Percentiles rank a stretch among this genome's conserved stretches.
Evolutionary conservation across 441 rosid genomes (phyloP).

Genomic region (Pelargonium myrrhifolium): DNA sequence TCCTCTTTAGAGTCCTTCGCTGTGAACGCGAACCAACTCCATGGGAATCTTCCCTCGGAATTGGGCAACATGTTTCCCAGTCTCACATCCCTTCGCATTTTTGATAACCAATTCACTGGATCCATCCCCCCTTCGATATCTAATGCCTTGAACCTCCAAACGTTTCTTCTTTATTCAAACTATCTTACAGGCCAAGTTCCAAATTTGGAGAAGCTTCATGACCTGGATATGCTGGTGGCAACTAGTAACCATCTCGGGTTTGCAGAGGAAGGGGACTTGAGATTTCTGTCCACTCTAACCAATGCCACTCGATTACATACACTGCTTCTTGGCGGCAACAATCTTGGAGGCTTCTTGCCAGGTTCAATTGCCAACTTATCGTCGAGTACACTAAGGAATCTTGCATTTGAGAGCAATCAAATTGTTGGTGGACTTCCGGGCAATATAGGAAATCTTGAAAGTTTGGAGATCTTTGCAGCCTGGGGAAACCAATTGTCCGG

Average conservation of each 20-base stretch:
- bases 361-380: slow-evolving; percentile 18
- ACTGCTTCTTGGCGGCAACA: neutral
- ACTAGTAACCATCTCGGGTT: slow-evolving; percentile 14
- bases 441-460: slow-evolving; percentile 3
- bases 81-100: neutral
- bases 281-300: slow-evolving; percentile 19
- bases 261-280: slow-evolving; percentile 11
- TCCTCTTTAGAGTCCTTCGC: neutral
- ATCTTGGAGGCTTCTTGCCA: slow-evolving; percentile 22
- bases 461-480: neutral
- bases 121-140: slow-evolving; percentile 22
- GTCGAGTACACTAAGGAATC: neutral
- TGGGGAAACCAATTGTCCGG: slow-evolving; percentile 9
- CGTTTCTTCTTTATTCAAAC: neutral
- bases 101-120: slow-evolving; percentile 7
- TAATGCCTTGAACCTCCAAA: slow-evolving; percentile 17
- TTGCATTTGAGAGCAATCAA: neutral
- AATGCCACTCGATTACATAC: slow-evolving; percentile 6
- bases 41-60: slow-evolving; percentile 18
- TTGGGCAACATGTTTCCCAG: slow-evolving; percentile 17
- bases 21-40: slow-evolving; percentile 9
- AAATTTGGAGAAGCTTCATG: neutral
- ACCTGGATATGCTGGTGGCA: neutral
- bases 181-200: slow-evolving; percentile 14
- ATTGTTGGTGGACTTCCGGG: slow-evolving; percentile 14